Evolutionary conservation across 139 green algal species (phyloP).

Genomic region (Coccomyxa sp.): DNA sequence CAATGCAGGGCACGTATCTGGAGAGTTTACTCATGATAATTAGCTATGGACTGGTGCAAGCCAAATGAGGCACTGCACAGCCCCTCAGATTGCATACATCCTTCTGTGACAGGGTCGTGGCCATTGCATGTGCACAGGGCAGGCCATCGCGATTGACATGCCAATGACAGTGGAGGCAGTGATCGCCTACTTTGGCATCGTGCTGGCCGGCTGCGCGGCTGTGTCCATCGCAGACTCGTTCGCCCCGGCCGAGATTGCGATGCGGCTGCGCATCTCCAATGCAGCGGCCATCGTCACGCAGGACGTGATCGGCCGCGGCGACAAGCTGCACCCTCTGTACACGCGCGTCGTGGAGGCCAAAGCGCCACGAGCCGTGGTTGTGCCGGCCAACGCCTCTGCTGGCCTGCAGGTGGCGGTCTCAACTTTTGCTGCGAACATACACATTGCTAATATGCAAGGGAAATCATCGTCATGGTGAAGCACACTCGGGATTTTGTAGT

Average conservation of each 20-base stretch:
- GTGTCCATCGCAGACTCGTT: slow-evolving; percentile 92
- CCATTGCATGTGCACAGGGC: slow-evolving; percentile 41
- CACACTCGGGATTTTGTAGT: too few species aligned
- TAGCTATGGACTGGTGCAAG: too few species aligned
- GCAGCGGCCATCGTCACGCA: slow-evolving; percentile 78
- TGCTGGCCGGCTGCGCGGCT: slow-evolving; percentile 71
- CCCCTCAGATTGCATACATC: too few species aligned
- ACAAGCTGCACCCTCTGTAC: slow-evolving; percentile 74
- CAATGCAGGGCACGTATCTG: too few species aligned
- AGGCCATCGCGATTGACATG: slow-evolving; percentile 74
- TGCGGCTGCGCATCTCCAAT: slow-evolving; percentile 59
- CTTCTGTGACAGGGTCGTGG: too few species aligned
- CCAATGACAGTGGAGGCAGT: slow-evolving; percentile 70
- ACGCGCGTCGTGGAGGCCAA: slow-evolving; percentile 41
- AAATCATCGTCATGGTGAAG: too few species aligned
- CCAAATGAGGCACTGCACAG: too few species aligned
- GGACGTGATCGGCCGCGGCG: slow-evolving; percentile 71
- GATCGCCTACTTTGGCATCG: slow-evolving; percentile 73
- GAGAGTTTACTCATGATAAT: too few species aligned
- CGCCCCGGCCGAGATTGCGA: slow-evolving; percentile 59
- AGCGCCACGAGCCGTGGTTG: slow-evolving; percentile 15
- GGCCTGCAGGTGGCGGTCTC: slow-evolving; percentile 12
- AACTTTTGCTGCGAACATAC: background rate
- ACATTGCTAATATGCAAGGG: too few species aligned
- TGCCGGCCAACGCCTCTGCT: slow-evolving; percentile 5